These are phyloP conservation scores for Jamesozyma rosinii DNA, from an alignment of 805 yeast genomes.

Conservation along the genomic window DNA sequence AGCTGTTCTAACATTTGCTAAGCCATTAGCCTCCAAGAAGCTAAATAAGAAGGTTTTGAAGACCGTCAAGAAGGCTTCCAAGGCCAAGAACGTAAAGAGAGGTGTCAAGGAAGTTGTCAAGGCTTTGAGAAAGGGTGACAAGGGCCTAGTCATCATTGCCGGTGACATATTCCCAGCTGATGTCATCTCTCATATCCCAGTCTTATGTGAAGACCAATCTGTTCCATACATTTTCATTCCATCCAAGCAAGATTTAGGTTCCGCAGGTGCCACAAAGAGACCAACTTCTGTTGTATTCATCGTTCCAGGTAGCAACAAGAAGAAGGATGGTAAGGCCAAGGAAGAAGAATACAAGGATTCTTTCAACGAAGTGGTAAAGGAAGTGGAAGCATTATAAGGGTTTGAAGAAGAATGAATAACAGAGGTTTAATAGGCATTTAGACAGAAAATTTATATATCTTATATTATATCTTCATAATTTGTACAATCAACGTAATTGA, in stretches of 20 bases:
- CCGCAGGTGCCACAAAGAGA: constrained; percentile 98
- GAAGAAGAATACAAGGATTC: constrained; percentile 85
- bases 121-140: constrained; percentile 95
- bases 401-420: not conserved
- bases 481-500: constrained; percentile 3
- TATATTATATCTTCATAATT: constrained; percentile 3
- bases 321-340: constrained; percentile 57
- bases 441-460: not conserved
- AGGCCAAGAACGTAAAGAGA: constrained; percentile 95
- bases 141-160: constrained; percentile 91
- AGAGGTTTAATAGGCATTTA: constrained; percentile 1
- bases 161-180: constrained; percentile 98
- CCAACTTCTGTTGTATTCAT: constrained; percentile 97
- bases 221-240: constrained; percentile 93
- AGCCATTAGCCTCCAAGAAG: constrained; percentile 92
- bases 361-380: constrained; percentile 90
- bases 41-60: constrained; percentile 90
- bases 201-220: constrained; percentile 84
- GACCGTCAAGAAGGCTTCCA: constrained; percentile 94
- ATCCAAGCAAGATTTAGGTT: constrained; percentile 94
- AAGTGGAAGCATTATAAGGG: constrained; percentile 41
- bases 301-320: constrained; percentile 89
- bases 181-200: constrained; percentile 94
- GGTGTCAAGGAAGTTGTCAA: constrained; percentile 99
- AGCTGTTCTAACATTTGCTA: constrained; percentile 84